phyloP scores from a whole-genome alignment of 768 basidiomycete genomes.

The Exidia glandulosa region DNA sequence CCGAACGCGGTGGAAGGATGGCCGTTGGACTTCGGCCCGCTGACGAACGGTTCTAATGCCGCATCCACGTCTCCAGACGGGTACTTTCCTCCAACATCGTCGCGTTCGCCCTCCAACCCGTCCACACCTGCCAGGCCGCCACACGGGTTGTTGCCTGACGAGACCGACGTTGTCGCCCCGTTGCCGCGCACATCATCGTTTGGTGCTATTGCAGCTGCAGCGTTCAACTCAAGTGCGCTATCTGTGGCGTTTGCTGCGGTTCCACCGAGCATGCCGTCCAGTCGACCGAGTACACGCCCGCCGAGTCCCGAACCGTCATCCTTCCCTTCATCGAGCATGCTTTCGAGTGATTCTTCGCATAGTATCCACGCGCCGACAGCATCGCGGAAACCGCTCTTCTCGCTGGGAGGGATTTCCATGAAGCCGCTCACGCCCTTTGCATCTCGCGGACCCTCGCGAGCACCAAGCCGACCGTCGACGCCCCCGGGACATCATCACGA shows the following conservation, averaged over 20 bases:
- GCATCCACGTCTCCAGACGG: neutral
- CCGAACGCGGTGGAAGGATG: conserved; percentile 20
- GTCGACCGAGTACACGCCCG: neutral
- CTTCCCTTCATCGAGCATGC: neutral
- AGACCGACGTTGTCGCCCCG: neutral
- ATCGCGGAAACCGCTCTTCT: conserved; percentile 2
- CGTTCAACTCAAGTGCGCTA: conserved; percentile 5
- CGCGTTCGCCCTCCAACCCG: neutral
- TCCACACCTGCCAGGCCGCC: neutral
- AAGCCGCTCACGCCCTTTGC: neutral
- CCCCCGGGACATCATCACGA: neutral
- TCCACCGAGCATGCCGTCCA: neutral
- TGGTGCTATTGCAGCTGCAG: neutral
- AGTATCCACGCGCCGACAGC: neutral
- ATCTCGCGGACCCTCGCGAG: neutral
- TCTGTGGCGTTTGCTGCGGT: conserved; percentile 7
- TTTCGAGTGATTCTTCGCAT: neutral
- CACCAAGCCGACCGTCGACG: neutral
- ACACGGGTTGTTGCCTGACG: neutral
- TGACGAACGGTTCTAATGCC: neutral
- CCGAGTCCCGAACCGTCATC: conserved; percentile 1
- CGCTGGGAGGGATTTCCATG: neutral
- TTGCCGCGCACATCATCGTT: neutral
- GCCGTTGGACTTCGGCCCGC: neutral
- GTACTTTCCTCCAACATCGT: neutral